These are phyloP conservation scores for Clonostachys byssicola DNA, from an alignment of 2,329 filamentous ascomycete genomes.

Conservation along the genomic window DNA sequence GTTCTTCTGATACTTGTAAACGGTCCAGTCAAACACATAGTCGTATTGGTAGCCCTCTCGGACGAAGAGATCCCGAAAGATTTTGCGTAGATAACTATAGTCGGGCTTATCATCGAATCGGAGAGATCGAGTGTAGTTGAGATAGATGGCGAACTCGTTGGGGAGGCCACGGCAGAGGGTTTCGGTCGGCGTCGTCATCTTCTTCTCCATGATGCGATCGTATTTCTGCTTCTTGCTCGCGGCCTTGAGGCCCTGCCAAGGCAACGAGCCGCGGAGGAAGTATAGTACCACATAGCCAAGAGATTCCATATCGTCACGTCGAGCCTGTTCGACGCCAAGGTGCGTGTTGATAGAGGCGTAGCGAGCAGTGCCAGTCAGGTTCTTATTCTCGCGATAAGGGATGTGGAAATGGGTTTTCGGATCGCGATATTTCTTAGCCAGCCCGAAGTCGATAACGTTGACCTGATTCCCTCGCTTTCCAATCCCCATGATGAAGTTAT, in stretches of 20 bases:
- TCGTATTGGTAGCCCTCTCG: constrained; percentile 99
- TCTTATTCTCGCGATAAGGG: constrained; percentile 99
- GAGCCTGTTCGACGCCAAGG: constrained; percentile 96
- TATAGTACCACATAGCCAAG: constrained; percentile 99
- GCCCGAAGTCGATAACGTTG: constrained; percentile 98
- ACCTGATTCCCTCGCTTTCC: constrained; percentile 99
- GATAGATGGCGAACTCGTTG: constrained; percentile 98
- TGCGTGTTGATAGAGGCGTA: constrained; percentile 99
- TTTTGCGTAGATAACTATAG: constrained; percentile 99
- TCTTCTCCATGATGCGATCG: constrained; percentile 99
- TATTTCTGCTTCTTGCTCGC: constrained; percentile 99
- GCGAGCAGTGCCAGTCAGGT: constrained; percentile 95
- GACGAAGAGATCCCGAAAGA: constrained; percentile 99
- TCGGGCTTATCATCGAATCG: constrained; percentile 99
- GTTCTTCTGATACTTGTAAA: constrained; percentile 99
- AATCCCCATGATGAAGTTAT: constrained; percentile 99
- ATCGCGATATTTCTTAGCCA: constrained; percentile 99
- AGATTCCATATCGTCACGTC: constrained; percentile 98
- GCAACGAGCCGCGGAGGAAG: constrained; percentile 97
- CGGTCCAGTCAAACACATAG: constrained; percentile 99
- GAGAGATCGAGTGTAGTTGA: constrained; percentile 98
- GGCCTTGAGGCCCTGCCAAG: constrained; percentile 98
- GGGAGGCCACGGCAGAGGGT: constrained; percentile 98
- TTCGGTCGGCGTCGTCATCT: constrained; percentile 99
- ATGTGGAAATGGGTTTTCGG: constrained; percentile 99